Conservation (phyloP, 2,329 filamentous ascomycete species). For the Fusarium newnesense region DNA sequence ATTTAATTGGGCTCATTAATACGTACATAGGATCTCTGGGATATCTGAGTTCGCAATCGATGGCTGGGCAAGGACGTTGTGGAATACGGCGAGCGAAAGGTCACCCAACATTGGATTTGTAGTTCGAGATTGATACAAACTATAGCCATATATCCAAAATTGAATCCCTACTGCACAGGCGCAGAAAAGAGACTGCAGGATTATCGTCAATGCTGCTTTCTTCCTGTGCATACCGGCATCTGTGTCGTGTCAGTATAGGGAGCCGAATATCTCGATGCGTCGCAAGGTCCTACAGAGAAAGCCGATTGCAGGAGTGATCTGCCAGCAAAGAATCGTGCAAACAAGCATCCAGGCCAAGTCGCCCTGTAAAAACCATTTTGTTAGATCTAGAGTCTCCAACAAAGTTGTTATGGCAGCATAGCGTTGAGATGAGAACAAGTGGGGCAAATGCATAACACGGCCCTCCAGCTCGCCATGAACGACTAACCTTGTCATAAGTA, state of each 20-base stretch:
- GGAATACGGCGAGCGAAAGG: conserved; percentile 49
- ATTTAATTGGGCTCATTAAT: too few species aligned
- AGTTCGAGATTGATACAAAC: conserved; percentile 52
- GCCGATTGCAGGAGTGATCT: conserved; percentile 53
- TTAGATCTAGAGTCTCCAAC: not conserved
- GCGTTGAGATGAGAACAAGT: not conserved
- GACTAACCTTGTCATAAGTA: conserved; percentile 53
- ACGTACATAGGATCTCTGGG: conserved; percentile 50
- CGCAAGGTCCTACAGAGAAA: conserved; percentile 42
- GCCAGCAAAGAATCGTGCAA: conserved; percentile 51
- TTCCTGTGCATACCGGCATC: conserved; percentile 52
- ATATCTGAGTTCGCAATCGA: conserved; percentile 51
- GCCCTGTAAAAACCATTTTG: conserved; percentile 41
- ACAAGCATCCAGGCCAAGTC: conserved; percentile 57
- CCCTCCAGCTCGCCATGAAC: accelerated
- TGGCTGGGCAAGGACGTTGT: conserved; percentile 51
- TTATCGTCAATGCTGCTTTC: conserved; percentile 56
- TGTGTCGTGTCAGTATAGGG: not conserved
- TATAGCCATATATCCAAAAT: conserved; percentile 60
- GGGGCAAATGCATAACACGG: not conserved
- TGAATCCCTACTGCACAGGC: conserved; percentile 57
- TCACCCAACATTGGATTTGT: conserved; percentile 51
- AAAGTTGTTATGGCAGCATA: accelerated
- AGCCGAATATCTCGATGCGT: too few species aligned
- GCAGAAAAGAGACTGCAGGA: conserved; percentile 60